Conservation (phyloP, 2,329 filamentous ascomycete genomes). For the Penicillium aurantiogriseum region DNA sequence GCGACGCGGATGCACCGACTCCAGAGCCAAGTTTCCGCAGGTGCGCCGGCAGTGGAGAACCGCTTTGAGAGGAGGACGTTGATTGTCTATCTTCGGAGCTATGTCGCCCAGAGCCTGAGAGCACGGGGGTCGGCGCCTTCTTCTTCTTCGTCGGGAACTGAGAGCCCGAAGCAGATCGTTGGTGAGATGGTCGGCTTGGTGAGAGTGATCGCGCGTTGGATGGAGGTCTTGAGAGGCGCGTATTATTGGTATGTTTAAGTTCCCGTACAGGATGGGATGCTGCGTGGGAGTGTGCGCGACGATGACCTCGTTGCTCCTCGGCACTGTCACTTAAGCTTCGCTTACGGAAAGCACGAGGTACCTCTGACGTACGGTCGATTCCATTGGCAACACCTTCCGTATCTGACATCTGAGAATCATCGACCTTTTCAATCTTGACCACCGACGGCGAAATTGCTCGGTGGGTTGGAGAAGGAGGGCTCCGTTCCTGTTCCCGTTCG, state of each 20-base stretch:
- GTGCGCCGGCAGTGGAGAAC: conserved; percentile 44
- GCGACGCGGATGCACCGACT: conserved; percentile 55
- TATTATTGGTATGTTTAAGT: conserved; percentile 29
- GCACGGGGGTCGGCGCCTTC: conserved; percentile 43
- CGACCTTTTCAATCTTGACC: conserved; percentile 39
- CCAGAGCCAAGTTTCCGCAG: conserved; percentile 43
- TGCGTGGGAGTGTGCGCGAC: conserved; percentile 24
- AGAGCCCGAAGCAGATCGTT: conserved; percentile 38
- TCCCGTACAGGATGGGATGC: conserved; percentile 23
- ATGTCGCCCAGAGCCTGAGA: conserved; percentile 44
- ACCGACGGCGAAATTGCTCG: conserved; percentile 33
- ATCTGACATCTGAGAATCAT: conserved; percentile 28
- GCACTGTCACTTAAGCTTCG: conserved; percentile 40
- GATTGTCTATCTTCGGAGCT: conserved; percentile 48
- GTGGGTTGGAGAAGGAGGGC: conserved; percentile 27
- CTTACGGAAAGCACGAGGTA: conserved; percentile 31
- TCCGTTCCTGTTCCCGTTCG: conserved; percentile 21
- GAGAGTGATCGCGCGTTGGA: conserved; percentile 39
- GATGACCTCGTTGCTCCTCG: conserved; percentile 31
- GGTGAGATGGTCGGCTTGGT: conserved; percentile 37
- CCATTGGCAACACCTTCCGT: conserved; percentile 19
- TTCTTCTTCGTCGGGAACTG: conserved; percentile 36
- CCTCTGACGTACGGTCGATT: conserved; percentile 14
- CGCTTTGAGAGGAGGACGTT: conserved; percentile 45
- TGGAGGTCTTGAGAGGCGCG: conserved; percentile 28